phyloP scores from a whole-genome alignment of 1,284 basidiomycete species.

The Rhodotorula mucilaginosa region DNA sequence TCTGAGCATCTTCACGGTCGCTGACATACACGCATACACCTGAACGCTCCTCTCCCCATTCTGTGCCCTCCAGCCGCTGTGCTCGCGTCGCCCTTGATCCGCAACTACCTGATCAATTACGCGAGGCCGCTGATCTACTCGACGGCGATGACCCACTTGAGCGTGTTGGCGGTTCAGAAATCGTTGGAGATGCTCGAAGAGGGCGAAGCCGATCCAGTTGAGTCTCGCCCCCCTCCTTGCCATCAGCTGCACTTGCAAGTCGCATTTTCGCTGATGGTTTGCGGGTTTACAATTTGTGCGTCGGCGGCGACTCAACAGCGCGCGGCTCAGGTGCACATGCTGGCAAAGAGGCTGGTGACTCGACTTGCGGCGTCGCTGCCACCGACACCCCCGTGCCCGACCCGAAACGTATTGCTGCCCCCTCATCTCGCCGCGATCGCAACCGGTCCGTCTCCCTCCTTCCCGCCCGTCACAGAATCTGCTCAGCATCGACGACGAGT shows the following conservation, averaged over 20 bases:
- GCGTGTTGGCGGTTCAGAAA: slow-evolving; percentile 68
- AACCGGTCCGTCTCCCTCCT: slow-evolving; percentile 27
- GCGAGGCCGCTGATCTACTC: slow-evolving; percentile 87
- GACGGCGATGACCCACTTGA: slow-evolving; percentile 72
- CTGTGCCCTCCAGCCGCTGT: slow-evolving; percentile 63
- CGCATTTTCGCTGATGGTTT: neutral
- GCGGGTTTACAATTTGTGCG: neutral
- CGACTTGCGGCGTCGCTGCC: slow-evolving; percentile 13
- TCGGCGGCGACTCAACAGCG: slow-evolving; percentile 49
- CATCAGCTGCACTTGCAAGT: neutral
- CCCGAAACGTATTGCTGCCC: slow-evolving; percentile 10
- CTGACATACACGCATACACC: too few species aligned
- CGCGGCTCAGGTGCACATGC: slow-evolving; percentile 46
- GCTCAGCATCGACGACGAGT: slow-evolving; percentile 4
- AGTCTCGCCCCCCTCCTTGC: slow-evolving; percentile 30
- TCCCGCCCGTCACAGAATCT: slow-evolving; percentile 28
- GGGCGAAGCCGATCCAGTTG: slow-evolving; percentile 63
- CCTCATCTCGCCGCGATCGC: slow-evolving; percentile 36
- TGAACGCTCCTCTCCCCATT: slow-evolving; percentile 2
- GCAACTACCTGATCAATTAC: slow-evolving; percentile 87
- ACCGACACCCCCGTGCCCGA: neutral
- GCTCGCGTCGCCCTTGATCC: slow-evolving; percentile 66
- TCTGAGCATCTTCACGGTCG: too few species aligned
- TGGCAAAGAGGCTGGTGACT: slow-evolving; percentile 35
- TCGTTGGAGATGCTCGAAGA: slow-evolving; percentile 74